Base-by-base conservation (phyloP, 106 monocot genomes). In the Chionographis japonica region DNA sequence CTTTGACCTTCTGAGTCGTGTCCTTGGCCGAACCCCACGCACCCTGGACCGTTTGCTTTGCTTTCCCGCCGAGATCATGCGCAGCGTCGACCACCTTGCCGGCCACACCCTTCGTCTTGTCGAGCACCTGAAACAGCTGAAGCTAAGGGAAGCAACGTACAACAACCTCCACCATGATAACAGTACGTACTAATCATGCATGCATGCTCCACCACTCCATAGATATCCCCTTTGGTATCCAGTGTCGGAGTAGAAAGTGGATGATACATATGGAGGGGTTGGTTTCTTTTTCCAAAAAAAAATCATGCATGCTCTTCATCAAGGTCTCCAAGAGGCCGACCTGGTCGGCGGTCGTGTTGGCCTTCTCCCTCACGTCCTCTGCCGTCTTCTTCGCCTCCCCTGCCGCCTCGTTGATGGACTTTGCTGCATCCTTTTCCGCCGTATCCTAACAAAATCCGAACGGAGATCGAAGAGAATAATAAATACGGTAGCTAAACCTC, bases 371-470 rank as follows among this genome's bases (percentile, higher is more conserved):
- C 6, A 78, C 59, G 18, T 78, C 72, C 42, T 72, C 59, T 1
- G 66, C 78, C 15, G 65, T 78, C 78, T 78, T 67, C 51, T 72
- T 78, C n/a, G 67, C 60, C 60, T 78, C 78, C 3, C 5, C 20
- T 0, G 51, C 13, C 16, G 71, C 65, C 35, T 78, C 78, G 19
- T 72, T 78, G 8, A 72, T 66, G 6, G 57, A 39, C 66, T 70
- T 50, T n/a, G 58, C 42, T 0, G 66, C 65, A n/a, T 72, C 78
- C 16, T 43, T 75, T 20, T 17, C 54, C 60, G 8, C 17, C 9
- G 37, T 0, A 57, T 40, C n/a, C 14, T 15, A 60, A 7, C 11
- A 42, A 8, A 14, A 54, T 11, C 14, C 3, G 15, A 12, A 36
- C 4, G 2, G 4, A 13, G 6, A 58, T 53, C 2, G 3, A 40